These are phyloP conservation scores for Colletotrichum sp. DNA, from an alignment of 2,329 filamentous ascomycete species.

Conservation along the genomic window DNA sequence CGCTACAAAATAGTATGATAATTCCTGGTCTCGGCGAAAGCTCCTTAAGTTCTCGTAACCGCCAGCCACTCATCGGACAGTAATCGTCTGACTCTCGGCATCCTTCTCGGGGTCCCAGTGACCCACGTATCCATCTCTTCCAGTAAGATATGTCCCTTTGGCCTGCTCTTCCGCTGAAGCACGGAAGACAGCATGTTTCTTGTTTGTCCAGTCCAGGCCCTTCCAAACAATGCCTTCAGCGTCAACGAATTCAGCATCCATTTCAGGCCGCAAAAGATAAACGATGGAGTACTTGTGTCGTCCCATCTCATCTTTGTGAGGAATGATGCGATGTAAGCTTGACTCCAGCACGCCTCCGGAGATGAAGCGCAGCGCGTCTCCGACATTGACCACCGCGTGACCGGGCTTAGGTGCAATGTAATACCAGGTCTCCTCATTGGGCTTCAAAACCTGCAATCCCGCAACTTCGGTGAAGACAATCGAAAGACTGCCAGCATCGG, in stretches of 20 bases:
- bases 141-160: neutral
- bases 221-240: constrained; percentile 19
- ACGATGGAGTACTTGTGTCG: constrained; percentile 25
- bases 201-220: constrained; percentile 26
- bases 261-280: constrained; percentile 25
- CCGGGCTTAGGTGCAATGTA: constrained; percentile 22
- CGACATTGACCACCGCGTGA: constrained; percentile 17
- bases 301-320: constrained; percentile 18
- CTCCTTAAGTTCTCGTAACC: neutral
- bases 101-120: constrained; percentile 5
- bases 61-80: neutral
- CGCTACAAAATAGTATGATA: neutral
- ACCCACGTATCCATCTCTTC: neutral
- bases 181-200: constrained; percentile 24
- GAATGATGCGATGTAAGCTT: constrained; percentile 24
- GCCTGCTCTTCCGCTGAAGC: neutral
- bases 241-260: constrained; percentile 23
- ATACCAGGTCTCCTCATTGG: constrained; percentile 21
- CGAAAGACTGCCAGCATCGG: constrained; percentile 25
- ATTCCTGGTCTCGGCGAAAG: neutral
- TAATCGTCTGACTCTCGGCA: neutral
- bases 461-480: constrained; percentile 25
- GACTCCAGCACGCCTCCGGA: constrained; percentile 17
- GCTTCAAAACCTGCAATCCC: constrained; percentile 23
- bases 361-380: constrained; percentile 22